Base-by-base conservation (phyloP, 2,329 filamentous ascomycete species). In the Amauroascus verrucosus region DNA sequence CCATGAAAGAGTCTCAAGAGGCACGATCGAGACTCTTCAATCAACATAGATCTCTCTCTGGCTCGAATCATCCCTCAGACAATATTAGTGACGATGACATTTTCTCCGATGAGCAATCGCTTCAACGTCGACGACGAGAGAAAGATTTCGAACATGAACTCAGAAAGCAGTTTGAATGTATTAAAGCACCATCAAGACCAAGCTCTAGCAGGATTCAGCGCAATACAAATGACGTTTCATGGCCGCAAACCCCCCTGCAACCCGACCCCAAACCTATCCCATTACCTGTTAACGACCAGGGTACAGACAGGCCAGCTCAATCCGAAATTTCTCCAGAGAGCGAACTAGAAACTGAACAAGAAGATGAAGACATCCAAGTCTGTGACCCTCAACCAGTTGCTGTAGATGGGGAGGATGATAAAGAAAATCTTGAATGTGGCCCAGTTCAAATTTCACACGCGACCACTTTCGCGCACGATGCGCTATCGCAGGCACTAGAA, bases 1-100 rank as follows among this genome's bases (percentile, higher is more conserved):
- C 71, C 1, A 68, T 74, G 64, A 67, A 73, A 51, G 69, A 75
- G 56, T 75, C 73, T 1, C 73, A 75, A 59, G 65, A 65, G 40
- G 64, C 63, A 22, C 65, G 73, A 20, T 65, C 74, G 43, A 67
- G 60, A 51, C 58, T 62, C 6, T 54, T 63, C 16, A 59, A 61
- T 11, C 62, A 67, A 56, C 61, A 63, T 47, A 60, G 67, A 59
- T 65, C 64, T 1, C 65, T 65, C 14, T 70, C 68, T 20, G 66
- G 64, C 6, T 64, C 67, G 18, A 59, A 70, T 58, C 58, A 26
- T 38, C 38, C 48, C n/a, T 47, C 70, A 14, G 58, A 63, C 38
- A 49, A 67, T 37, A 64, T 65, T 16, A 69, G 68, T 53, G 70
- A 75, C 49, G 65, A 64, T 18, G 72, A 72, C 47, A 73, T 75